Evolutionary conservation across 768 basidiomycete species (phyloP).

Genomic region (Xerocomus spinulosus): DNA sequence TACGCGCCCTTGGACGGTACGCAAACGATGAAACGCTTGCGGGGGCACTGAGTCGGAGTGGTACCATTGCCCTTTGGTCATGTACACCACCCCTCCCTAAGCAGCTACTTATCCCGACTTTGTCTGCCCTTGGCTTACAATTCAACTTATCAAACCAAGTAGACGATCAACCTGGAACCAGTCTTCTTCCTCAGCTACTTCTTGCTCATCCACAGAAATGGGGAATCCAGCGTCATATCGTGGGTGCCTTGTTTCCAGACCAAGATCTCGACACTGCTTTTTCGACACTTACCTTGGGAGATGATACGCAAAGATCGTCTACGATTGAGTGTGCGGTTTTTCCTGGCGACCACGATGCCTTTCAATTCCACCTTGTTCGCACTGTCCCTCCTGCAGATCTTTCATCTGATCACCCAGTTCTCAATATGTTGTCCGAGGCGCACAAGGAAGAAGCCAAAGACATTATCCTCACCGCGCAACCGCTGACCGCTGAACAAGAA

Average conservation of each 20-base stretch:
- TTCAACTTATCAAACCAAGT: slow-evolving; percentile 3
- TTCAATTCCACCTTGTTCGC: slow-evolving; percentile 48
- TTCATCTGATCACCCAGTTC: slow-evolving; percentile 15
- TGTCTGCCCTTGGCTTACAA: slow-evolving; percentile 27
- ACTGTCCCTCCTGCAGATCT: slow-evolving; percentile 26
- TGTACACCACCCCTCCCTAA: slow-evolving; percentile 25
- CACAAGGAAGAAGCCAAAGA: slow-evolving; percentile 43
- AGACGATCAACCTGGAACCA: not conserved
- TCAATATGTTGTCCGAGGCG: slow-evolving; percentile 25
- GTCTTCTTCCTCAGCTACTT: slow-evolving; percentile 28
- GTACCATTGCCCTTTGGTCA: slow-evolving; percentile 28
- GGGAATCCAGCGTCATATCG: slow-evolving; percentile 13
- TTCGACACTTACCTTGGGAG: slow-evolving; percentile 46
- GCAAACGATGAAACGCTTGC: slow-evolving; percentile 14
- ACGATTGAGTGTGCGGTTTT: slow-evolving; percentile 33
- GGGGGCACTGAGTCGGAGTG: slow-evolving; percentile 24
- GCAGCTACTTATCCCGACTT: slow-evolving; percentile 17
- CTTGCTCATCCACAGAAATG: slow-evolving; percentile 24
- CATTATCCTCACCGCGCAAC: slow-evolving; percentile 48
- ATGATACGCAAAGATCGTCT: slow-evolving; percentile 35
- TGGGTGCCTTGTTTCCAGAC: slow-evolving; percentile 18
- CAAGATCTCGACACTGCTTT: slow-evolving; percentile 33
- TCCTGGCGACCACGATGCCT: slow-evolving; percentile 67
- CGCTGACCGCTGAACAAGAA: slow-evolving; percentile 44
- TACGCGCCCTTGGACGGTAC: slow-evolving; percentile 19